Conservation (phyloP, 2,329 filamentous ascomycete species). For the Penicillium occitanis region DNA sequence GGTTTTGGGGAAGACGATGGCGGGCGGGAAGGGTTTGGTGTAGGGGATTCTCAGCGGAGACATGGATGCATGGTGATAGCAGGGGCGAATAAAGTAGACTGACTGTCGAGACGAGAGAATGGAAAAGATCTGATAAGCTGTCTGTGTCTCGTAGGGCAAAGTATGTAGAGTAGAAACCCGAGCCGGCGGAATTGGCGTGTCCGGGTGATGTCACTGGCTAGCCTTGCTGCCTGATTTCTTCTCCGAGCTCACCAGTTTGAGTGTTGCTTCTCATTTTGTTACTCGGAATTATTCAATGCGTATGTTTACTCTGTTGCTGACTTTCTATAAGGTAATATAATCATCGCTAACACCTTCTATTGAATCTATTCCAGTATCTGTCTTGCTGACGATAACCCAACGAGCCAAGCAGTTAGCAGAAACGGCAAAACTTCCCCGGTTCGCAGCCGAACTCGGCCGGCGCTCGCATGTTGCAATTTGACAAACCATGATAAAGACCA, state of each 20-base stretch:
- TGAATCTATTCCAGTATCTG: background rate
- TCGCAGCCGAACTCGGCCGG: constrained; percentile 18
- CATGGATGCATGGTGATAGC: constrained; percentile 56
- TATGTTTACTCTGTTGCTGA: background rate
- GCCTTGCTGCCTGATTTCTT: constrained; percentile 1
- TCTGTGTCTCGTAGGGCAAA: background rate
- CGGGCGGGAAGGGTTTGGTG: constrained; percentile 74
- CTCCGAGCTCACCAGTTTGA: too few species aligned
- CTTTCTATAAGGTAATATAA: too few species aligned
- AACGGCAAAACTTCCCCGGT: background rate
- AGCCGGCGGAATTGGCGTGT: constrained; percentile 1
- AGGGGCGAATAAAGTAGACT: background rate
- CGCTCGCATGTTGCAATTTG: background rate
- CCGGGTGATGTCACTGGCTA: constrained; percentile 3
- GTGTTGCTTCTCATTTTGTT: background rate
- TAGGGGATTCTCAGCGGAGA: constrained; percentile 84
- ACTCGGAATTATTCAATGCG: background rate
- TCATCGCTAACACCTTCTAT: background rate
- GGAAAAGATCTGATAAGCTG: background rate
- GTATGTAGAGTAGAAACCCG: background rate
- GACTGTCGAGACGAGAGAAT: too few species aligned
- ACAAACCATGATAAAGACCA: background rate
- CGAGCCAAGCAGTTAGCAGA: background rate
- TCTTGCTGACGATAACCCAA: background rate
- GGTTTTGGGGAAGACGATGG: constrained; percentile 69